Percentiles rank a stretch among this genome's conserved stretches.
phyloP scores from a whole-genome alignment of 352 stramenopile species.

The Pythium guiyangense region DNA sequence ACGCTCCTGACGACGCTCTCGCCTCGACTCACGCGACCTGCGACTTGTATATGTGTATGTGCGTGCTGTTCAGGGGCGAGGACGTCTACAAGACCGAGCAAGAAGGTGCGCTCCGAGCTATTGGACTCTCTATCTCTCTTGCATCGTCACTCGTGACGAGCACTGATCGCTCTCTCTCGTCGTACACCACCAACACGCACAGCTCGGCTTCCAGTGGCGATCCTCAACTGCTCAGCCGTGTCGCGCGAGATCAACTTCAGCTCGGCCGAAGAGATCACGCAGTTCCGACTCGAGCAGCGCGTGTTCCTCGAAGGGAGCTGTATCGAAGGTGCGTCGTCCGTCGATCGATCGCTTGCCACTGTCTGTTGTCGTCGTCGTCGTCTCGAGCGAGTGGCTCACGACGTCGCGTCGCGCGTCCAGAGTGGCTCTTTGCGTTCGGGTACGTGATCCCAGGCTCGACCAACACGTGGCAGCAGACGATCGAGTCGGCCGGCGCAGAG shows the following conservation, averaged over 20 bases:
- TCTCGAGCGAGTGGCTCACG: no score
- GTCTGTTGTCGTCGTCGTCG: no score
- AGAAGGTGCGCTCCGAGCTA: slow-evolving; percentile 34
- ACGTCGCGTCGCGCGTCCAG: slow-evolving; percentile 9
- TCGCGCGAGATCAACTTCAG: slow-evolving; percentile 95
- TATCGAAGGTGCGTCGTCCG: slow-evolving; percentile 60
- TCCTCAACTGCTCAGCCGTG: slow-evolving; percentile 89
- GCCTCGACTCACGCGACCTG: not conserved
- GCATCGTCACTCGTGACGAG: no score
- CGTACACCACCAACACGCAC: slow-evolving; percentile 20
- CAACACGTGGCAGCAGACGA: slow-evolving; percentile 95
- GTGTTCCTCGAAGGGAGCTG: slow-evolving; percentile 87
- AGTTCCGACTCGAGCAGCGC: slow-evolving; percentile 92
- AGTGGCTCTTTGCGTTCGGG: slow-evolving; percentile 95
- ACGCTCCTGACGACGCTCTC: not conserved
- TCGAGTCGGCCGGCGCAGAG: slow-evolving; percentile 83
- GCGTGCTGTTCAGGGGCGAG: slow-evolving; percentile 43
- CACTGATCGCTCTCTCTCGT: no score
- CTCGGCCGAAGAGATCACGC: slow-evolving; percentile 81
- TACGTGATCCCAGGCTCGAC: slow-evolving; percentile 94
- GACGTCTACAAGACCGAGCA: slow-evolving; percentile 70
- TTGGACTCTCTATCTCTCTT: no score
- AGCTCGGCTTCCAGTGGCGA: slow-evolving; percentile 73
- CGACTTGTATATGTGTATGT: not conserved
- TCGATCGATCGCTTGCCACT: not conserved